These are phyloP conservation scores for Lachancea meyersii DNA, from an alignment of 805 yeast genomes.

Conservation along the genomic window DNA sequence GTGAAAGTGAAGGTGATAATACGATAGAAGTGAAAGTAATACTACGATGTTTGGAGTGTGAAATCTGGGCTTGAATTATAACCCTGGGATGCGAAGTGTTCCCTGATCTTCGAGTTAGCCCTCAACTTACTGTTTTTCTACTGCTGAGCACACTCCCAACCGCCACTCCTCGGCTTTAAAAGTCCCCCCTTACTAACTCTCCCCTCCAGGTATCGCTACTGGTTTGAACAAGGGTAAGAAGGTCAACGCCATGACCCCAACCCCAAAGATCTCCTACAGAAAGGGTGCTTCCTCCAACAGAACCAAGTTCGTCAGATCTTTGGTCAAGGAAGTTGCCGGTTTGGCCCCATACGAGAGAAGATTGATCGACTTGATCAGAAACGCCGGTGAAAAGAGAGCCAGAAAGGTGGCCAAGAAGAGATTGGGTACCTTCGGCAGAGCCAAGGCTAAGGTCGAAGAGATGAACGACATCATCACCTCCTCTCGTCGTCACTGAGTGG, in stretches of 20 bases:
- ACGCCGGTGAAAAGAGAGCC: slow-evolving; percentile 99
- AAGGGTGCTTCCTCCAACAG: slow-evolving; percentile 96
- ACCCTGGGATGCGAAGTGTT: too few species aligned
- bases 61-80: too few species aligned
- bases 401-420: slow-evolving; percentile 99
- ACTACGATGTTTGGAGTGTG: too few species aligned
- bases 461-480: slow-evolving; percentile 94
- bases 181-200: background rate
- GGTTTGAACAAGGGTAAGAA: slow-evolving; percentile 99
- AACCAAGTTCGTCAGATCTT: slow-evolving; percentile 89
- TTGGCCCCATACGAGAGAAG: slow-evolving; percentile 99
- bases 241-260: slow-evolving; percentile 77
- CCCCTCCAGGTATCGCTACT: slow-evolving; percentile 73
- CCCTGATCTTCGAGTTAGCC: too few species aligned
- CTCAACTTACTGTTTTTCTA: too few species aligned
- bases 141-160: too few species aligned
- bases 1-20: too few species aligned
- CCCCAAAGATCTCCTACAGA: slow-evolving; percentile 88
- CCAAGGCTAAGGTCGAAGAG: slow-evolving; percentile 99
- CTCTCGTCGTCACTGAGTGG: slow-evolving; percentile 80
- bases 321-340: slow-evolving; percentile 96
- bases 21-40: too few species aligned
- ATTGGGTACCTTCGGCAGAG: slow-evolving; percentile 99
- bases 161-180: too few species aligned
- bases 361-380: slow-evolving; percentile 98